Evolutionary conservation across 2,329 filamentous ascomycete genomes (phyloP).

Genomic region (Pseudogymnoascus sp.): DNA sequence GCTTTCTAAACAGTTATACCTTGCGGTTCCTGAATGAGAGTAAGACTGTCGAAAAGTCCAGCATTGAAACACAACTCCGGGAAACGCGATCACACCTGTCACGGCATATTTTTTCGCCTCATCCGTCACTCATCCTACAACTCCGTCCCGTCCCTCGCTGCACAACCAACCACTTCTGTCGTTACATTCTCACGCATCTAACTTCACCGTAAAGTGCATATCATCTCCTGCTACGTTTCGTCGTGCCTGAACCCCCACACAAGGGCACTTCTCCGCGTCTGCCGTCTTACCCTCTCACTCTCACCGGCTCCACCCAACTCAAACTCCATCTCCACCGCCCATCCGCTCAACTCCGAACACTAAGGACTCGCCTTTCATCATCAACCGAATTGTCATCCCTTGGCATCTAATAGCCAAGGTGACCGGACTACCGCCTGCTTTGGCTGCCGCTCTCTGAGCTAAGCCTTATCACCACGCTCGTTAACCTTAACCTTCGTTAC

Average conservation of each 20-base stretch:
- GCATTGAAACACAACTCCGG: not conserved
- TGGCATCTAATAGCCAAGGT: not conserved
- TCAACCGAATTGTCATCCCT: not conserved
- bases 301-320: slow-evolving; percentile 2
- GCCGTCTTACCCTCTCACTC: not conserved
- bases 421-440: not conserved
- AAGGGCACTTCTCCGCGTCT: not conserved
- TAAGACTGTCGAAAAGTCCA: not conserved
- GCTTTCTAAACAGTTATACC: not conserved
- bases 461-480: slow-evolving; percentile 8
- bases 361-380: not conserved
- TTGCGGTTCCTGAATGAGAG: not conserved
- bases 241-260: not conserved
- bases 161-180: slow-evolving; percentile 7
- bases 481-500: not conserved
- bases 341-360: slow-evolving; percentile 5
- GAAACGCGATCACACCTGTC: not conserved
- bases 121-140: not conserved
- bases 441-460: not conserved
- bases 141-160: not conserved
- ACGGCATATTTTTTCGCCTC: not conserved
- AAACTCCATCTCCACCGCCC: not conserved
- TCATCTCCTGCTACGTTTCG: slow-evolving; percentile 2
- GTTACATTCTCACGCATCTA: slow-evolving; percentile 9
- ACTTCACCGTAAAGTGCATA: not conserved